Conservation (phyloP, 2,329 filamentous ascomycete species). For the Lachnellula willkommii region DNA sequence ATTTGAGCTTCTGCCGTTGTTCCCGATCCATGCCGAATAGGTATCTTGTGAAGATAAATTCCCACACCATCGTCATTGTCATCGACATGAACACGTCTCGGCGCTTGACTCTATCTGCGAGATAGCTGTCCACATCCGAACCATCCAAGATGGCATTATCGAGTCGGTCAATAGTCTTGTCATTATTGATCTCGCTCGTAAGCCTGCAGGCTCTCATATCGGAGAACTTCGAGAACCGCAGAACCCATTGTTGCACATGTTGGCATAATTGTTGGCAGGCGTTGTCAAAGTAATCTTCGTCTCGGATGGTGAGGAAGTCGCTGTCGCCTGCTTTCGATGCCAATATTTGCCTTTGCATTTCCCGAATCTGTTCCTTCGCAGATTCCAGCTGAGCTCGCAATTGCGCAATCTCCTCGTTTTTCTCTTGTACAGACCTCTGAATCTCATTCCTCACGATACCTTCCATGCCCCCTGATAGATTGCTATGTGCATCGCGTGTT, state of each 20-base stretch:
- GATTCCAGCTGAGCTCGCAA: constrained; percentile 71
- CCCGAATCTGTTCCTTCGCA: constrained; percentile 58
- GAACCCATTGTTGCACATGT: constrained; percentile 94
- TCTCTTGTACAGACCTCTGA: constrained; percentile 63
- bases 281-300: constrained; percentile 93
- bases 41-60: constrained; percentile 96
- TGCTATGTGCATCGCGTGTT: constrained; percentile 57
- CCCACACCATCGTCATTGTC: constrained; percentile 99
- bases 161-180: constrained; percentile 88
- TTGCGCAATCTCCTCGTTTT: constrained; percentile 75
- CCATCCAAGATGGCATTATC: constrained; percentile 94
- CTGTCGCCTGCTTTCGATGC: constrained; percentile 55
- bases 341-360: constrained; percentile 54
- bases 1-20: constrained; percentile 95
- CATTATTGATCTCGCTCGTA: constrained; percentile 79
- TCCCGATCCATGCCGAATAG: constrained; percentile 98
- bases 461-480: constrained; percentile 58
- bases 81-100: constrained; percentile 98
- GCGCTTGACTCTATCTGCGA: constrained; percentile 79
- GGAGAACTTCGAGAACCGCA: constrained; percentile 96
- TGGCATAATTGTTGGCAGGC: constrained; percentile 93
- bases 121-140: constrained; percentile 82
- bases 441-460: constrained; percentile 57
- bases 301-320: constrained; percentile 70
- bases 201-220: constrained; percentile 83